Percentiles rank a stretch among this genome's conserved stretches.
phyloP scores from a whole-genome alignment of 169 alveolate genomes.

The Blepharisma undulans region DNA sequence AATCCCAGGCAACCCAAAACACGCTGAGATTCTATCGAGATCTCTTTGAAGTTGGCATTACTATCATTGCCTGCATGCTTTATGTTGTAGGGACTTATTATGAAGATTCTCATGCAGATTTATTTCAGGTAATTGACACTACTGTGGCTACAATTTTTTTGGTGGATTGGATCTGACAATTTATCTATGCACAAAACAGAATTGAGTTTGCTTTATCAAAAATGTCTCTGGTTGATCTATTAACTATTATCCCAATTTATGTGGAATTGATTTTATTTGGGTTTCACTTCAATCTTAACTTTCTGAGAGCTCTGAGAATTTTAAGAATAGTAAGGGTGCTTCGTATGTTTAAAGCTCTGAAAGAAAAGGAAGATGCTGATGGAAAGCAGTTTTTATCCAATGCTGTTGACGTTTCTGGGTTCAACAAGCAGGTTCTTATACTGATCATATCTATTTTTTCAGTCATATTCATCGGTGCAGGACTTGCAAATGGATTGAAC shows the following conservation, averaged over 20 bases:
- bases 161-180: constrained; percentile 1
- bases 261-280: background rate
- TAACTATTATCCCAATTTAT: constrained; percentile 33
- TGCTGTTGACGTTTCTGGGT: constrained; percentile 32
- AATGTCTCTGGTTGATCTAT: background rate
- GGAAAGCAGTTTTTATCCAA: background rate
- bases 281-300: background rate
- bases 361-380: background rate
- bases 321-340: constrained; percentile 15
- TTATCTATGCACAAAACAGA: background rate
- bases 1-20: background rate
- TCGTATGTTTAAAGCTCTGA: constrained; percentile 12
- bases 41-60: constrained; percentile 10
- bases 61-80: constrained; percentile 12
- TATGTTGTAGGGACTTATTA: constrained; percentile 31
- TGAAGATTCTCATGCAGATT: background rate
- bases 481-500: constrained; percentile 1
- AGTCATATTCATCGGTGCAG: constrained; percentile 31
- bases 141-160: constrained; percentile 18
- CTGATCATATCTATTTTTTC: background rate
- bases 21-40: background rate
- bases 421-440: constrained; percentile 23
- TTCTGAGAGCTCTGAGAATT: constrained; percentile 25
- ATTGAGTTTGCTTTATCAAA: background rate
- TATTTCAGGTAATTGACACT: background rate